Conservation (phyloP, 2,329 filamentous ascomycete genomes). For the Seiridium unicorne region DNA sequence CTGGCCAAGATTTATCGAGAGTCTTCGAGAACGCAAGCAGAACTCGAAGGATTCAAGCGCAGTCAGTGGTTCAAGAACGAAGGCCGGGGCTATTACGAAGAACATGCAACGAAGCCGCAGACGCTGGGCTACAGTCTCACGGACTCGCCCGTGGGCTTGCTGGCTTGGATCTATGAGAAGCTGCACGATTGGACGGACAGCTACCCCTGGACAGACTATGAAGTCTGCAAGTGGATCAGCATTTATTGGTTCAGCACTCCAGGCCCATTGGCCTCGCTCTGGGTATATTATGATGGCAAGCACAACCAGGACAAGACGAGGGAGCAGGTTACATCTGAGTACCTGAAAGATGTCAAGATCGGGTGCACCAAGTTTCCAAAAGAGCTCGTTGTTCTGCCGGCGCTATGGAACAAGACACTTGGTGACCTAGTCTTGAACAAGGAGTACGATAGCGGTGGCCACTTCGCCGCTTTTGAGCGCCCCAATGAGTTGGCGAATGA, state of each 20-base stretch:
- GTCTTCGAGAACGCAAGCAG: conserved; percentile 43
- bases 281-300: conserved; percentile 69
- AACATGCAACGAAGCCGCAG: conserved; percentile 67
- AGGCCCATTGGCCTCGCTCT: conserved; percentile 59
- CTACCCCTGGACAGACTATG: conserved; percentile 73
- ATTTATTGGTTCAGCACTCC: conserved; percentile 70
- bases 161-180: conserved; percentile 82
- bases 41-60: conserved; percentile 46
- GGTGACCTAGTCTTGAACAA: conserved; percentile 50
- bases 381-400: conserved; percentile 47
- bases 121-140: conserved; percentile 68
- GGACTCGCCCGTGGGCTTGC: conserved; percentile 66
- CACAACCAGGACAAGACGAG: conserved; percentile 59
- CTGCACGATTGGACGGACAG: conserved; percentile 71
- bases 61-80: conserved; percentile 52
- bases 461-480: conserved; percentile 49
- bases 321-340: conserved; percentile 29
- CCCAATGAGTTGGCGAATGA: conserved; percentile 44
- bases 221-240: conserved; percentile 72
- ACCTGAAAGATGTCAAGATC: conserved; percentile 38
- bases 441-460: conserved; percentile 38
- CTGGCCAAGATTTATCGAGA: conserved; percentile 22
- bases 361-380: conserved; percentile 48
- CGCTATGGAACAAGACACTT: conserved; percentile 47
- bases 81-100: conserved; percentile 53